phyloP scores from a whole-genome alignment of 1,284 basidiomycete species.

The Leccinum subspadiceum region DNA sequence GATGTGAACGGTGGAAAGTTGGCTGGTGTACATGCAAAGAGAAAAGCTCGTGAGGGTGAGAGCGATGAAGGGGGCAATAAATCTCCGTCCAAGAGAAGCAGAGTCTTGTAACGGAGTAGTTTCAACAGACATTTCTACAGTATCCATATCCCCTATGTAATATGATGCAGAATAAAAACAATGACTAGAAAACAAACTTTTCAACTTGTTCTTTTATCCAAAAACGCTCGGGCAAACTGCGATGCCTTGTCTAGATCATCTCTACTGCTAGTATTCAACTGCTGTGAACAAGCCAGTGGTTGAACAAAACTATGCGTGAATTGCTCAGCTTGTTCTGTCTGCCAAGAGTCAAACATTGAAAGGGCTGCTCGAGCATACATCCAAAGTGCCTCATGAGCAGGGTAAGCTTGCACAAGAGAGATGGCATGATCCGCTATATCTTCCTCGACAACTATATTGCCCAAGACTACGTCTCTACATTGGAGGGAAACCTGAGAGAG shows the following conservation, averaged over 20 bases:
- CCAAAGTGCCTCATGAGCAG: slow-evolving; percentile 61
- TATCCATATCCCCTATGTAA: background rate
- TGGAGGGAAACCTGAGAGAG: slow-evolving; percentile 21
- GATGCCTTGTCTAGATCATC: background rate
- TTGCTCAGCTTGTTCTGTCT: slow-evolving; percentile 1
- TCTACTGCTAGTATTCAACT: background rate
- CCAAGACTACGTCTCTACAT: slow-evolving; percentile 5
- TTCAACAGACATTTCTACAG: background rate
- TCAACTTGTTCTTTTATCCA: slow-evolving; percentile 2
- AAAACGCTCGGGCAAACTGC: slow-evolving; percentile 16
- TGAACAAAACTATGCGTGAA: slow-evolving; percentile 21
- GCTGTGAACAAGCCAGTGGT: slow-evolving; percentile 12
- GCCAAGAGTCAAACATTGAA: slow-evolving; percentile 2
- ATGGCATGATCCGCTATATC: slow-evolving; percentile 40
- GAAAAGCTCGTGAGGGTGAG: slow-evolving; percentile 3
- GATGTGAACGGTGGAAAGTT: slow-evolving; percentile 12
- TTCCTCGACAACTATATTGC: slow-evolving; percentile 1
- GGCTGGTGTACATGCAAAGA: slow-evolving; percentile 2
- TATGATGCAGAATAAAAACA: background rate
- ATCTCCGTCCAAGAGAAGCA: slow-evolving; percentile 12
- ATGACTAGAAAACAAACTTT: background rate
- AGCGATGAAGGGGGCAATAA: slow-evolving; percentile 16
- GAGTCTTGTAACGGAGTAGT: background rate
- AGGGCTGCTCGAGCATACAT: slow-evolving; percentile 37
- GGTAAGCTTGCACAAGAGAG: slow-evolving; percentile 46